These are phyloP conservation scores for Ligustrum vulgare DNA, from an alignment of 257 asterid species.

Conservation along the genomic window DNA sequence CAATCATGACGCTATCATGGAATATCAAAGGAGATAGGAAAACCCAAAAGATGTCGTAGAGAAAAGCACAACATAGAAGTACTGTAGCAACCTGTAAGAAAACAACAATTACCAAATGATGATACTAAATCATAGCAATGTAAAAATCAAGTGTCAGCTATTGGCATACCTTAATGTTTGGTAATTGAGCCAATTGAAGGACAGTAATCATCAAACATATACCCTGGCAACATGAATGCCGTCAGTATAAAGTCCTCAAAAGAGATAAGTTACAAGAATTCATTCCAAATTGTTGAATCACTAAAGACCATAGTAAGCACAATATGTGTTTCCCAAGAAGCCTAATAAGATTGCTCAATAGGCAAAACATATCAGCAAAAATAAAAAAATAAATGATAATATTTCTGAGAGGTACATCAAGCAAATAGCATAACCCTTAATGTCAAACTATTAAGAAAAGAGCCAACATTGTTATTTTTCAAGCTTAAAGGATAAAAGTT, in stretches of 20 bases:
- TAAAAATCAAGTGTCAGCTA: conserved; percentile 9
- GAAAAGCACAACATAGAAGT: conserved; percentile 84
- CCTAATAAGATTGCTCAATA: neutral
- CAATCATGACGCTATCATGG: conserved; percentile 97
- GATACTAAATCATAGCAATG: neutral
- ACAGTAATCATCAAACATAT: conserved; percentile 92
- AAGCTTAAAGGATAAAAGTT: neutral
- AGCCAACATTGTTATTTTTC: neutral
- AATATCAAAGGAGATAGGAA: conserved; percentile 91
- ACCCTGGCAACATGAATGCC: conserved; percentile 56
- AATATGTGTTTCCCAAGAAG: neutral
- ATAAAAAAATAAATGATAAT: neutral
- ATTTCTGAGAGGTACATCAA: neutral
- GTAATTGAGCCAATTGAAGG: conserved; percentile 89
- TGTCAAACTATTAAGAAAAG: neutral
- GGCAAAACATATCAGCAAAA: neutral
- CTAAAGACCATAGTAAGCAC: neutral
- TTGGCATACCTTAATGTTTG: conserved; percentile 79
- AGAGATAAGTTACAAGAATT: conserved; percentile 5
- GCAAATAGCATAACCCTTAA: neutral
- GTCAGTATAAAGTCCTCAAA: conserved; percentile 15
- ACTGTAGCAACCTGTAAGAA: conserved; percentile 83
- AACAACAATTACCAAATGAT: conserved; percentile 22
- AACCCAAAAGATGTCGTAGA: conserved; percentile 98
- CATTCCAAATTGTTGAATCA: conserved; percentile 4